Conservation (phyloP, 108 stramenopile species). For the Conticribra weissflogii region DNA sequence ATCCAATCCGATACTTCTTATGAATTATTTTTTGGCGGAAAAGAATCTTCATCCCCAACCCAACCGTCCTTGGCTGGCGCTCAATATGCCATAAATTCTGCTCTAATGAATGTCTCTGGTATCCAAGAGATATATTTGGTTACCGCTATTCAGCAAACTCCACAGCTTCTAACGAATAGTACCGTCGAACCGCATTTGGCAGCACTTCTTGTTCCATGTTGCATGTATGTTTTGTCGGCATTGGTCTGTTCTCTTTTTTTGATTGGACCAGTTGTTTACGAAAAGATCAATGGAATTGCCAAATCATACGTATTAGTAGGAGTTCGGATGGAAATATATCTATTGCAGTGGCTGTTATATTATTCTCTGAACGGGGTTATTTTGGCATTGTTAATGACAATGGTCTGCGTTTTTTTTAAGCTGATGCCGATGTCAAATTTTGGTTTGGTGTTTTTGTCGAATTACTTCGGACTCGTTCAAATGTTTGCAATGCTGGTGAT, state of each 20-base stretch:
- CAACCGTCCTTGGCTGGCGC: conserved; percentile 26
- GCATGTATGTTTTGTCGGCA: conserved; percentile 29
- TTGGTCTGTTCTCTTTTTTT: conserved; percentile 19
- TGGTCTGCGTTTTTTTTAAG: conserved; percentile 33
- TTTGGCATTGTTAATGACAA: conserved; percentile 26
- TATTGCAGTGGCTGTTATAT: conserved; percentile 35
- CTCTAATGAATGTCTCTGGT: conserved; percentile 10
- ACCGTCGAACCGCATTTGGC: conserved; percentile 4
- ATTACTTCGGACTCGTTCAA: conserved; percentile 39
- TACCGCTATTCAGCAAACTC: conserved; percentile 1
- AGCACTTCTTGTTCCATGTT: conserved; percentile 15
- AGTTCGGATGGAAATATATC: conserved; percentile 35
- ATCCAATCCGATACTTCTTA: conserved; percentile 8
- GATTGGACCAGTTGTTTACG: conserved; percentile 27
- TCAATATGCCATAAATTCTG: conserved; percentile 35
- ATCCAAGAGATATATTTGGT: conserved; percentile 1
- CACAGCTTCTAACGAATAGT: neutral
- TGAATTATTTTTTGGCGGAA: conserved; percentile 32
- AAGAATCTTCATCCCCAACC: conserved; percentile 13
- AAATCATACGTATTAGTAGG: conserved; percentile 32
- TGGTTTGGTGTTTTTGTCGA: conserved; percentile 32
- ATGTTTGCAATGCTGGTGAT: conserved; percentile 10
- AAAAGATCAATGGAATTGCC: conserved; percentile 37
- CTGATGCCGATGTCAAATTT: conserved; percentile 32
- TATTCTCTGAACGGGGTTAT: conserved; percentile 14